These are phyloP conservation scores for Colletotrichum plurivorum DNA, from an alignment of 2,329 filamentous ascomycete genomes.

Conservation along the genomic window DNA sequence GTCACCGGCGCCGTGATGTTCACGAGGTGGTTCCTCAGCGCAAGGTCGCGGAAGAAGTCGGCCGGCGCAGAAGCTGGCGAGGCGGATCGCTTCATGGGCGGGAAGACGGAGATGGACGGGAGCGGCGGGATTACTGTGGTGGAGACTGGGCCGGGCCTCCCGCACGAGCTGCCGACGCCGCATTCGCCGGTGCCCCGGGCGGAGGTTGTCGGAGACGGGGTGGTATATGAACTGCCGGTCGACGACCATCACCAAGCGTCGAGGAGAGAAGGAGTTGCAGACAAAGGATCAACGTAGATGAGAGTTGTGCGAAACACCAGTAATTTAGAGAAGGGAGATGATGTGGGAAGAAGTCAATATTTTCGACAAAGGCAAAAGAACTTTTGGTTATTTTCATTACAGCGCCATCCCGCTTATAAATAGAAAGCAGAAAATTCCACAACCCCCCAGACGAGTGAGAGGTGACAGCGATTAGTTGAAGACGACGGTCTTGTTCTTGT, in stretches of 20 bases:
- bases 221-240: background rate
- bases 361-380: background rate
- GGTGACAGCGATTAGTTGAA: conserved; percentile 63
- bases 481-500: conserved; percentile 85
- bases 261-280: background rate
- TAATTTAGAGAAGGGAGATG: background rate
- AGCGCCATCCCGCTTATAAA: too few species aligned
- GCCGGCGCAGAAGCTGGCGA: background rate
- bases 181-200: background rate
- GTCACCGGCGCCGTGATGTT: background rate
- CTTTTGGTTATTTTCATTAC: background rate
- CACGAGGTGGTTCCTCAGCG: background rate
- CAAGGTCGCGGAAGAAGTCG: background rate
- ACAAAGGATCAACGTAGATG: background rate
- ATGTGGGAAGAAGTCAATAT: background rate
- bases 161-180: conserved; percentile 4
- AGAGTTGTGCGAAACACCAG: background rate
- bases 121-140: too few species aligned
- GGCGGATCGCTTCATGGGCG: background rate
- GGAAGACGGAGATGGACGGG: background rate
- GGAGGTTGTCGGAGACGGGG: background rate
- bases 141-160: background rate
- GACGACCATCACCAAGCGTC: background rate
- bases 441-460: background rate
- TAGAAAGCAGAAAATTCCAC: conserved; percentile 17